Base-by-base conservation (phyloP, 2,329 filamentous ascomycete species). In the Pestalotiopsis sp. region DNA sequence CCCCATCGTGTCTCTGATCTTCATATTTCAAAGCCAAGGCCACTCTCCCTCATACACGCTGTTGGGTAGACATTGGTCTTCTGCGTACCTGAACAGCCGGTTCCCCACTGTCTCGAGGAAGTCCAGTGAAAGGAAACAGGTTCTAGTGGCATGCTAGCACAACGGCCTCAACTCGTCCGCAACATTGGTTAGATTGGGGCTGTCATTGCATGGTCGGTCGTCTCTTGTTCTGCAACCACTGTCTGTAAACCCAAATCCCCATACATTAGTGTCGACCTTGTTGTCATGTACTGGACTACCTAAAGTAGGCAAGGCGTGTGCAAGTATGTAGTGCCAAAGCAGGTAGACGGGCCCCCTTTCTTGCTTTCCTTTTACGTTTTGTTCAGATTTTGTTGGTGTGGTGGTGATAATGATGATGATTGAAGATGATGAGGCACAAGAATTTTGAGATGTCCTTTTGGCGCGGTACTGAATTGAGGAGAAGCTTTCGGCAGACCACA, bases 121-220 rank as follows among this genome's bases (percentile, higher is more conserved):
- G 62, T 65, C 48, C 62, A 65, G 62, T 65, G 62, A 65, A 63
- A 65, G 62, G 39, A 65, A 65, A 55, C 62, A 57, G 52, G 62
- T 65, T 65, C 62, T 66, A 66, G 64, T 58, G 64, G 30, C n/a
- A 44, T 66, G 52, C 64, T 66, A 66, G 64, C 64, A 66, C 55
- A 66, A 66, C 65, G 56, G 65, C 65, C 56, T 35, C 58, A 58
- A 62, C 20, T n/a, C 38, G n/a, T 62, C 57, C 39, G 9, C 39
- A 20, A 20, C 24, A 58, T 61, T 52, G 44, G 26, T 57, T 59
- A 59, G 64, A 55, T 66, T 48, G 52, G 64, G 57, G 64, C 64
- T 60, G 64, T 66, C 64, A 66, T 59, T 59, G 52, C 59, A 59
- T 35, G n/a, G 26, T 9, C 30, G 30, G 30, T 35, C 30, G 30